A percentile compares a stretch with the other conserved stretches of the same genome.
phyloP scores from a whole-genome alignment of 2,329 filamentous ascomycete genomes.

The Cordyceps militaris region DNA sequence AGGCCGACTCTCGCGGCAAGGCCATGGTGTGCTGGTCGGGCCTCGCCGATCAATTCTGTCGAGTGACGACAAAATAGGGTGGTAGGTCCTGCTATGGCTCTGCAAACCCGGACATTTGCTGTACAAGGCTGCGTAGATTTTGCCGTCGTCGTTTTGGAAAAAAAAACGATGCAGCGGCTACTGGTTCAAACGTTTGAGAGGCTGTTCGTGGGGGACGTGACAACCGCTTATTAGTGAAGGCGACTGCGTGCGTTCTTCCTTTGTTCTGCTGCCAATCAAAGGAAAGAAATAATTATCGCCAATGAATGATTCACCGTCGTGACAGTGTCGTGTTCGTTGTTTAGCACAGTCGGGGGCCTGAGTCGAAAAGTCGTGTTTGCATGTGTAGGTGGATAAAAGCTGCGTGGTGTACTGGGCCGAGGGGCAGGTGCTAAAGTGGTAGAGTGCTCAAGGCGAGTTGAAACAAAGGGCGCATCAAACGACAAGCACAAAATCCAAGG shows the following conservation, averaged over 20 bases:
- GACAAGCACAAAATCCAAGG: not conserved
- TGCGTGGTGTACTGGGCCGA: not conserved
- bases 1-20: constrained; percentile 54
- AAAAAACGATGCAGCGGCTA: not conserved
- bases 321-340: not conserved
- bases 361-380: not conserved
- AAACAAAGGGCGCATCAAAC: constrained; percentile 4
- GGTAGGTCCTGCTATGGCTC: not conserved
- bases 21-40: constrained; percentile 31
- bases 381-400: not conserved
- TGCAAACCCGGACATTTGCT: not conserved
- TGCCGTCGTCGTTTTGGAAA: not conserved
- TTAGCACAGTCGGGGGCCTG: not conserved
- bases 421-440: not conserved
- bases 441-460: not conserved
- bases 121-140: not conserved
- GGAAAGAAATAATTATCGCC: not conserved
- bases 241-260: not conserved
- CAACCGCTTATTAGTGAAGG: not conserved
- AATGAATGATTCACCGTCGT: not conserved
- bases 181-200: not conserved
- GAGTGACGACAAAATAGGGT: not conserved
- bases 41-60: not conserved
- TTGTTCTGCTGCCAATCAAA: not conserved
- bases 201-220: too few species aligned